These are phyloP conservation scores for Teunomyces pallodes DNA, from an alignment of 805 yeast genomes.

Conservation along the genomic window DNA sequence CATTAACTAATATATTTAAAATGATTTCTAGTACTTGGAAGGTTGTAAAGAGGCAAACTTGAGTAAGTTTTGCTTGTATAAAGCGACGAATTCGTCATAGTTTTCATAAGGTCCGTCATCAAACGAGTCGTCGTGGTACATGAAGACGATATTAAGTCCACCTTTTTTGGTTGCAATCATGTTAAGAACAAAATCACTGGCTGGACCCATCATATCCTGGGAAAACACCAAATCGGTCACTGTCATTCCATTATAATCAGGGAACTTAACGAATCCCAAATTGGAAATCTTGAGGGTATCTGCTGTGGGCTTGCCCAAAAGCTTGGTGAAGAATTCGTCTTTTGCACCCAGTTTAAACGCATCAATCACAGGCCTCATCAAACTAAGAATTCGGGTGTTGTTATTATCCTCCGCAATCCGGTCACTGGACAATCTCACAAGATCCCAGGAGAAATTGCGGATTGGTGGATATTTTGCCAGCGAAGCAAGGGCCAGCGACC, in stretches of 20 bases:
- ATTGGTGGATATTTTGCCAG: slow-evolving; percentile 29
- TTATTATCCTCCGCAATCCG: slow-evolving; percentile 15
- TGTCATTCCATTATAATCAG: slow-evolving; percentile 20
- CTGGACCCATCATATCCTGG: slow-evolving; percentile 34
- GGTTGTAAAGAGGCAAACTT: slow-evolving; percentile 6
- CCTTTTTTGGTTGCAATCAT: slow-evolving; percentile 28
- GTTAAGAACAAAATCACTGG: slow-evolving; percentile 34
- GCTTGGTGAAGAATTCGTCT: slow-evolving; percentile 18
- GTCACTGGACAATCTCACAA: slow-evolving; percentile 18
- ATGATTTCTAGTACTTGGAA: not conserved
- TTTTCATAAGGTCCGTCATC: slow-evolving; percentile 21
- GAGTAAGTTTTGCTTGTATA: slow-evolving; percentile 19
- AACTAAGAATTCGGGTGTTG: slow-evolving; percentile 25
- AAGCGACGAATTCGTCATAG: slow-evolving; percentile 21
- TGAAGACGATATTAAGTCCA: slow-evolving; percentile 35
- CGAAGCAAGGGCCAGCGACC: slow-evolving; percentile 35
- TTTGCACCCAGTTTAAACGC: slow-evolving; percentile 11
- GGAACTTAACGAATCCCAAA: slow-evolving; percentile 30
- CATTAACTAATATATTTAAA: not conserved
- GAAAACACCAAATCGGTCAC: slow-evolving; percentile 32
- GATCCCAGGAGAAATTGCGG: slow-evolving; percentile 32
- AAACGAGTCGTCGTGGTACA: slow-evolving; percentile 26
- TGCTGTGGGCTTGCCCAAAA: slow-evolving; percentile 22
- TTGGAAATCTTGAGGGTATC: slow-evolving; percentile 38
- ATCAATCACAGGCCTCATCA: slow-evolving; percentile 18